Base-by-base conservation (phyloP, 1,139 yeast genomes). In the Lodderomyces oxycetoniae region DNA sequence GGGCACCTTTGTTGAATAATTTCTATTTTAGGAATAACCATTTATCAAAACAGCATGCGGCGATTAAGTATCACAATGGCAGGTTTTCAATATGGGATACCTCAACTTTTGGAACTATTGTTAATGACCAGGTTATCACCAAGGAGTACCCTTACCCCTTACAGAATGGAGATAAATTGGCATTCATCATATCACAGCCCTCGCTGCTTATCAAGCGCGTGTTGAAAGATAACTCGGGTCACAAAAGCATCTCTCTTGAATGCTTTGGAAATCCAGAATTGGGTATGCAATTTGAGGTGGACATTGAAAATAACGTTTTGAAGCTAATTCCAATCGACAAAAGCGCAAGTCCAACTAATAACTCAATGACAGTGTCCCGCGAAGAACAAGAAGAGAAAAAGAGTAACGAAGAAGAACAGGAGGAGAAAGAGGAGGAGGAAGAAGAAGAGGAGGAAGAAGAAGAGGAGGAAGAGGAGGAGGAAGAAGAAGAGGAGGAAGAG, bases 81-180 rank as follows among this genome's bases (percentile, higher is more conserved):
- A 7, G 7, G 7, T 24, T 24, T 24, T 10, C 12, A 11, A 24
- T 24, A 10, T 10, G 7, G 6, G 26, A 24, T 12, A 10, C n/a
- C 14, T 64, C 71, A 4, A 64, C 68, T 20, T 67, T 66, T 47
- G 74, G 74, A 1, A 67, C 73, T 5, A 44, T 63, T 12, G 37
- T 63, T 31, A 61, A 64, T 40, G 34, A 49, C 5, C 17, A 31
- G 8, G 43, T 43, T 13, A 55, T 52, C 28, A 43, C 46, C 5
- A 57, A 62, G 1, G 45, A 44, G 9, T 33, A 34, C 11, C 46
- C 52, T 47, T 36, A 46, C 28, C 35, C 38, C 13, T 42, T 65
- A 21, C 23, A 30, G 7, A 36, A 48, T 31, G 55, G 55, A 12
- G 67, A 63, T 40, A 25, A 23, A 2, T 42, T 65, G 15, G 65